Base-by-base conservation (phyloP, 169 alveolate genomes). In the Plasmodium vinckei region DNA sequence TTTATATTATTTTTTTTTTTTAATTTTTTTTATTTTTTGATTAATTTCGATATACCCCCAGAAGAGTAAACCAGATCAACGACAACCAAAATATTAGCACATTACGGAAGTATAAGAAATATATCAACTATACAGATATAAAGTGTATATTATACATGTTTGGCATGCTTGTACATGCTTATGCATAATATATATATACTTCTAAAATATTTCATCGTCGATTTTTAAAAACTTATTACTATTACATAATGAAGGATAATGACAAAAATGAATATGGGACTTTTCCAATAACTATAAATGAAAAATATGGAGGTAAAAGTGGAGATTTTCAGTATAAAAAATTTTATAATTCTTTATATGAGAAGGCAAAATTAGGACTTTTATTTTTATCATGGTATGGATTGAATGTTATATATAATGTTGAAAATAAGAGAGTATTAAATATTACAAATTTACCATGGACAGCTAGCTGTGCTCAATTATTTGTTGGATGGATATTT, bases 341-440 rank as follows among this genome's bases (percentile, higher is more conserved):
- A 5, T 6, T 51, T 33, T 77, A 63, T 21, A 9, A 25, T 4
- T 0, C n/a, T 0, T 9, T 77, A 5, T 68, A 47, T 42, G 88
- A 77, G 65, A 47, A 51, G 57, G 25, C 49, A 3, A 64, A 64
- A 56, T 63, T 77, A 46, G 4, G 39, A n/a, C 9, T 53, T 4
- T 68, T 90, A 46, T 88, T 94, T 65, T 10, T 82, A 17, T 73
- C 92, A 12, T 95, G 97, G 97, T 95, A 95, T 64, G 75, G 88
- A 17, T 87, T 95, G 53, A 95, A 94, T 61, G 95, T 89, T 17
- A 10, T 75, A 25, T 95, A 95, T 73, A 95, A 94, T 53, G 87
- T 95, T 6, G 96, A 94, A 23, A 95, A 95, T 72, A 95, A 95
- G 65, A 72, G 23, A 44, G 92, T 95, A 39, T 88, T 95, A 12